Evolutionary conservation across 2,329 filamentous ascomycete genomes (phyloP).

Genomic region (Penicillium brasilianum): DNA sequence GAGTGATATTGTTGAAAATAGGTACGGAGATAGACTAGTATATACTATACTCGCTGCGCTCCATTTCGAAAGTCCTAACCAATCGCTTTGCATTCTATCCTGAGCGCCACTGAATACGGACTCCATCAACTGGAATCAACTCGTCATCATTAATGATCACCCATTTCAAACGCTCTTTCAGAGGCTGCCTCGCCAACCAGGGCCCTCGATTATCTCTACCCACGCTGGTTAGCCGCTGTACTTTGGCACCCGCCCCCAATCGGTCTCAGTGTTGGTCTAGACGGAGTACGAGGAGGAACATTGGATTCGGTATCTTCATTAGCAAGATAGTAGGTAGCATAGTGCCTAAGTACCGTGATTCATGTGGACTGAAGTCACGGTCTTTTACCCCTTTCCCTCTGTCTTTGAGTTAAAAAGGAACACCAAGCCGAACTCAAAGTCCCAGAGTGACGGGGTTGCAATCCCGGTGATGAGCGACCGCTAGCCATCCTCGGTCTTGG

Average conservation of each 20-base stretch:
- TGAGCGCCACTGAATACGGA: background rate
- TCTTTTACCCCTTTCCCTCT: background rate
- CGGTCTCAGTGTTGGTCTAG: background rate
- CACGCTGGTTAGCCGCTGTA: constrained; percentile 26
- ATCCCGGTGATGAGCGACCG: background rate
- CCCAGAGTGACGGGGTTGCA: background rate
- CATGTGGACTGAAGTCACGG: background rate
- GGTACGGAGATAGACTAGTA: too few species aligned
- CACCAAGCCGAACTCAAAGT: background rate
- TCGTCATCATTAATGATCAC: background rate
- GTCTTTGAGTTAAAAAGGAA: background rate
- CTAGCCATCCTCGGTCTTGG: constrained; percentile 5
- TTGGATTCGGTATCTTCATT: background rate
- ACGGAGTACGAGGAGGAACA: background rate
- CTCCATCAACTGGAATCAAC: background rate
- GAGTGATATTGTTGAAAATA: too few species aligned
- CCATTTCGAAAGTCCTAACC: background rate
- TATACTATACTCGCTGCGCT: too few species aligned
- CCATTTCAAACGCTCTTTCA: background rate
- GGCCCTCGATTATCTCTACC: constrained; percentile 19
- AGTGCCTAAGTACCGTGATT: background rate
- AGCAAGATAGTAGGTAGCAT: background rate
- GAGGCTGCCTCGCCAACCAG: constrained; percentile 16
- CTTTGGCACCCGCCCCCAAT: constrained; percentile 20
- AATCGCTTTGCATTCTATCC: background rate